These are phyloP conservation scores for Oxyria digyna DNA, from an alignment of 148 eudicot genomes.

Conservation along the genomic window DNA sequence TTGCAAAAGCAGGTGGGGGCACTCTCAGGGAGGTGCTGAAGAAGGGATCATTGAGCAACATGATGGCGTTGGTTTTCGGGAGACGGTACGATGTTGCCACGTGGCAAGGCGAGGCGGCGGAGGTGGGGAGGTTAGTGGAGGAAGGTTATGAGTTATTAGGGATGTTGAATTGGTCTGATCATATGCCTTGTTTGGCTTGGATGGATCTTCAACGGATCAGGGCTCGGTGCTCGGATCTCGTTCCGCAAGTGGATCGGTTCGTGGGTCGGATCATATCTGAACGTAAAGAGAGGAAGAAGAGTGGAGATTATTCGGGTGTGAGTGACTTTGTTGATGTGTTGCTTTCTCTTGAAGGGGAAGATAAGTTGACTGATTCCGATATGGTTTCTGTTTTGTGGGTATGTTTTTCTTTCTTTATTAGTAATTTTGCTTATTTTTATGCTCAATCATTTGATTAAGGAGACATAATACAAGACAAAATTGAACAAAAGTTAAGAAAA, in stretches of 20 bases:
- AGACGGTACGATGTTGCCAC: slow-evolving; percentile 13
- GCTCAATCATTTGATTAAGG: too few species aligned
- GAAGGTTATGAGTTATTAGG: slow-evolving; percentile 64
- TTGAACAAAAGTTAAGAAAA: too few species aligned
- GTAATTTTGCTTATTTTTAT: too few species aligned
- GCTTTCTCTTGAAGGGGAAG: slow-evolving; percentile 36
- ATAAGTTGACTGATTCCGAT: slow-evolving; percentile 42
- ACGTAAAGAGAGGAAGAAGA: slow-evolving; percentile 22
- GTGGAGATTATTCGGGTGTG: not conserved
- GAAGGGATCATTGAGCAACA: slow-evolving; percentile 43
- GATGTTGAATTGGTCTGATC: slow-evolving; percentile 57
- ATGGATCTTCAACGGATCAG: slow-evolving; percentile 43
- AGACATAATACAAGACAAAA: too few species aligned
- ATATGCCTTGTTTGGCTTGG: slow-evolving; percentile 30
- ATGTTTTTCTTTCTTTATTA: not conserved
- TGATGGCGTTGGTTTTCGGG: slow-evolving; percentile 74
- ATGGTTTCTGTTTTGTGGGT: slow-evolving; percentile 77
- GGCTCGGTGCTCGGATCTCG: slow-evolving; percentile 32
- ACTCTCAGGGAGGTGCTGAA: slow-evolving; percentile 31
- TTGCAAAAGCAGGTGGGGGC: slow-evolving; percentile 9
- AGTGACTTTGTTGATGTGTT: slow-evolving; percentile 51
- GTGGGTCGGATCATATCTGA: slow-evolving; percentile 36
- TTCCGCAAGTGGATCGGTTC: slow-evolving; percentile 47
- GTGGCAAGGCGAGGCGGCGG: slow-evolving; percentile 18
- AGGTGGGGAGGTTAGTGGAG: slow-evolving; percentile 34